Conservation (phyloP, 2,329 filamentous ascomycete genomes). For the Falciphora oryzae region DNA sequence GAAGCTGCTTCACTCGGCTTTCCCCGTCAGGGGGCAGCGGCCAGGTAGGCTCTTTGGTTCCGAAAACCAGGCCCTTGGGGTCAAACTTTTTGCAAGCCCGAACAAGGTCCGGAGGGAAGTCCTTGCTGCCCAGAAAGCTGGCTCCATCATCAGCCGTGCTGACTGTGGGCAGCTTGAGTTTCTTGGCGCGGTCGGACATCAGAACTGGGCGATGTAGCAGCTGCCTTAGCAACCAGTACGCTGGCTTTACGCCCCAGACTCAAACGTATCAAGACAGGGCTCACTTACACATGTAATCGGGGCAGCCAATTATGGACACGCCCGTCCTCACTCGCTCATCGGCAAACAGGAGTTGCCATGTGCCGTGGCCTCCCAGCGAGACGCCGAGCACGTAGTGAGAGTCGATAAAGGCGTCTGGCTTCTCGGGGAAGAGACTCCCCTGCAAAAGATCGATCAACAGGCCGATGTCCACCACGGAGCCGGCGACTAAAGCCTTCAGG, state of each 20-base stretch:
- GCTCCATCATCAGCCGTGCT: constrained; percentile 48
- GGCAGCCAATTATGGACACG: constrained; percentile 79
- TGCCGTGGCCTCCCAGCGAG: constrained; percentile 79
- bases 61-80: constrained; percentile 69
- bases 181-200: constrained; percentile 70
- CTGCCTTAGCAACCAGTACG: not conserved
- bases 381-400: constrained; percentile 75
- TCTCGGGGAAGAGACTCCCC: constrained; percentile 62
- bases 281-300: constrained; percentile 67
- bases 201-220: constrained; percentile 37
- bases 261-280: not conserved
- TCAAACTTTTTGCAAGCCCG: constrained; percentile 60
- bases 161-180: constrained; percentile 60
- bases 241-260: not conserved
- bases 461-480: constrained; percentile 68
- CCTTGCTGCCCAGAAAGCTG: constrained; percentile 67
- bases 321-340: constrained; percentile 75
- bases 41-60: constrained; percentile 31
- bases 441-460: constrained; percentile 71
- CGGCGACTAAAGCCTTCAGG: constrained; percentile 55
- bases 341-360: constrained; percentile 75
- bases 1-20: constrained; percentile 37
- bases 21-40: constrained; percentile 23
- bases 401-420: constrained; percentile 38
- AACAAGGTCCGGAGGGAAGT: constrained; percentile 69